Percentiles rank a stretch among this genome's conserved stretches.
Evolutionary conservation across 116 monocot genomes (phyloP).

Genomic region (Iris pallida): DNA sequence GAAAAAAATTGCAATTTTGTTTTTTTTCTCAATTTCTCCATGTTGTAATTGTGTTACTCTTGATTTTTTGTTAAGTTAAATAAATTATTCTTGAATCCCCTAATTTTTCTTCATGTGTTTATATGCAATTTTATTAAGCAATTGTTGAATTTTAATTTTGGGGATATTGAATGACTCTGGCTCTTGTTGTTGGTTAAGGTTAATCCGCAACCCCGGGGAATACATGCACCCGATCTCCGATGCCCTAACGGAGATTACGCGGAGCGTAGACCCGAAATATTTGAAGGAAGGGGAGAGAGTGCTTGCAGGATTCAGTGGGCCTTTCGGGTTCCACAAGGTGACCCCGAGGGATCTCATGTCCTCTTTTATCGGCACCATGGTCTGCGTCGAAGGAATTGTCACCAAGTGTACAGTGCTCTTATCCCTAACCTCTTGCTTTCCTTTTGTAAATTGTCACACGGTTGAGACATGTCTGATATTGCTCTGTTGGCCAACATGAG

Average conservation of each 20-base stretch:
- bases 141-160: too few relatives aligned
- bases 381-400: constrained; percentile 91
- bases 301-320: constrained; percentile 79
- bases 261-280: constrained; percentile 59
- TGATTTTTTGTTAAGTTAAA: too few relatives aligned
- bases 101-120: too few relatives aligned
- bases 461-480: too few relatives aligned
- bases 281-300: constrained; percentile 76
- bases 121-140: too few relatives aligned
- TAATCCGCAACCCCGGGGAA: constrained; percentile 79
- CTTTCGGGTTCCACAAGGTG: constrained; percentile 87
- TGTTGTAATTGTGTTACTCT: too few relatives aligned
- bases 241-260: constrained; percentile 67
- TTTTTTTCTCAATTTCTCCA: too few relatives aligned
- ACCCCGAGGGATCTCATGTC: constrained; percentile 98
- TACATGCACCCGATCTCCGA: constrained; percentile 78
- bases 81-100: too few relatives aligned
- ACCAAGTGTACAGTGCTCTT: constrained; percentile 66
- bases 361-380: constrained; percentile 94
- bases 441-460: not conserved
- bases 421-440: not conserved
- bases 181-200: constrained; percentile 25
- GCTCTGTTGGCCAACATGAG: too few relatives aligned
- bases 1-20: too few relatives aligned
- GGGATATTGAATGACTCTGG: not conserved